phyloP scores from a whole-genome alignment of 148 eudicot species.

The Arbutus unedo region DNA sequence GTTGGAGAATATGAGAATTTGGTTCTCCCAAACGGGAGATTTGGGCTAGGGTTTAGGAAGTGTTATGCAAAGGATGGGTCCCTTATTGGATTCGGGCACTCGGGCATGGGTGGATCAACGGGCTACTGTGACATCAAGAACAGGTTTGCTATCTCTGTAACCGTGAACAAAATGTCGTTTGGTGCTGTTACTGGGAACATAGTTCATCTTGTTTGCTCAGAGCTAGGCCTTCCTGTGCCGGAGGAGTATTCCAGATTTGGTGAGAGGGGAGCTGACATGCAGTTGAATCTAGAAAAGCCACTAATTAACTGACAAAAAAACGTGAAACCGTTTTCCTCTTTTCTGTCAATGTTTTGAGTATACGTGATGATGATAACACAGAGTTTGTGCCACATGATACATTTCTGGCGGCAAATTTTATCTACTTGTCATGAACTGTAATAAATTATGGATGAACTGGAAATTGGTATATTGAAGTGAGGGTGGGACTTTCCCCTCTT shows the following conservation, averaged over 20 bases:
- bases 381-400: not conserved
- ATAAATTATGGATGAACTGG: not conserved
- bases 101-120: constrained; percentile 96
- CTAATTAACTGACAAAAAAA: constrained; percentile 42
- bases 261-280: constrained; percentile 22
- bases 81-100: constrained; percentile 77
- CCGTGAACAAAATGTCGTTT: constrained; percentile 79
- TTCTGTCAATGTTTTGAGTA: not conserved
- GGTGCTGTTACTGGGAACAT: constrained; percentile 73
- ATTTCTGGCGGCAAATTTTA: not conserved
- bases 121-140: constrained; percentile 71
- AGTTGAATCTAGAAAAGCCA: constrained; percentile 36
- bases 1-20: constrained; percentile 67
- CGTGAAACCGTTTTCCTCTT: not conserved
- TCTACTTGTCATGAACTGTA: not conserved
- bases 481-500: not conserved
- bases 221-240: constrained; percentile 68
- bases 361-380: not conserved
- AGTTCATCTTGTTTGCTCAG: constrained; percentile 70
- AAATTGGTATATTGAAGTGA: not conserved
- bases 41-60: constrained; percentile 83
- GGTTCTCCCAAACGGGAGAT: constrained; percentile 52
- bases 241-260: constrained; percentile 41
- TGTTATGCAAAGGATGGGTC: constrained; percentile 52
- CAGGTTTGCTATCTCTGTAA: constrained; percentile 79